A percentile compares a stretch with the other conserved stretches of the same genome.
Conservation (phyloP, 2,329 filamentous ascomycete genomes). For the Colletotrichum sp. region DNA sequence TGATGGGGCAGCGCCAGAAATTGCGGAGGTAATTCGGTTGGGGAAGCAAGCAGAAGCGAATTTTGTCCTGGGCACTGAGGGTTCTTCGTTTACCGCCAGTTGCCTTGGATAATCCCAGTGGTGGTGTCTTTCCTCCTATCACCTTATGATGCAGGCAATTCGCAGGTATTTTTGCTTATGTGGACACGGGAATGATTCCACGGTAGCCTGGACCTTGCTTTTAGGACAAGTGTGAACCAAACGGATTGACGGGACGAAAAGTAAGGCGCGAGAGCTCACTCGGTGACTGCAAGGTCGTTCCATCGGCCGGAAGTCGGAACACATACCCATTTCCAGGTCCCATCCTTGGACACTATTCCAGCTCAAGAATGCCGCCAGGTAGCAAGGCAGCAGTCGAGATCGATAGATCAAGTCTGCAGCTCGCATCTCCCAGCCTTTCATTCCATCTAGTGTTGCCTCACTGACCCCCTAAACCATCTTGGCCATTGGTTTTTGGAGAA, state of each 20-base stretch:
- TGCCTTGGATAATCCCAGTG: not conserved
- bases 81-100: not conserved
- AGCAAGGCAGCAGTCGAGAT: not conserved
- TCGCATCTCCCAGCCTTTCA: not conserved
- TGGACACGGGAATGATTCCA: not conserved
- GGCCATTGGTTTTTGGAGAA: not conserved
- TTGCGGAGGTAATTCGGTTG: not conserved
- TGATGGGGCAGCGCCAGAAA: not conserved
- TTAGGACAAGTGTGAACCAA: not conserved
- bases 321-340: not conserved
- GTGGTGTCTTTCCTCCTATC: not conserved
- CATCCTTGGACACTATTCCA: not conserved
- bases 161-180: not conserved
- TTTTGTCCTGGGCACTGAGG: not conserved
- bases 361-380: not conserved
- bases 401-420: not conserved
- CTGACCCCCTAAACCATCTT: not conserved
- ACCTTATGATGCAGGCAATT: not conserved
- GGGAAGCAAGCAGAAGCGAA: not conserved
- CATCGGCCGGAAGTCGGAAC: slow-evolving; percentile 10
- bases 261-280: not conserved
- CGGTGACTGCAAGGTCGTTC: not conserved
- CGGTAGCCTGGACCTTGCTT: not conserved
- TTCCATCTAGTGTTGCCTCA: not conserved
- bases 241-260: slow-evolving; percentile 5